Evolutionary conservation across 495 filamentous ascomycete species (phyloP).

Genomic region (Penicilliopsis zonata): DNA sequence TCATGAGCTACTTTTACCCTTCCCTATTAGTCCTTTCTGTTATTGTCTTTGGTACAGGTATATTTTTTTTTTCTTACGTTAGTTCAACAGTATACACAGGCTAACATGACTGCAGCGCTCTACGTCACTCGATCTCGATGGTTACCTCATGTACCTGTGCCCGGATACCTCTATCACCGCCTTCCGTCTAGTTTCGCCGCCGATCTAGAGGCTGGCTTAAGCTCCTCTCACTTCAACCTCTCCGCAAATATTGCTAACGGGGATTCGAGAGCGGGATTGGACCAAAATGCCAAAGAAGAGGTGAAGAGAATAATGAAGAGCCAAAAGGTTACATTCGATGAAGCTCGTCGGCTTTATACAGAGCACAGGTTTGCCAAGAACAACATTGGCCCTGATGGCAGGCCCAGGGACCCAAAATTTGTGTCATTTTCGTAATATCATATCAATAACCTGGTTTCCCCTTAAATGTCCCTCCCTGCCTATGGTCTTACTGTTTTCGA

Average conservation of each 20-base stretch:
- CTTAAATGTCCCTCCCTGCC: not conserved
- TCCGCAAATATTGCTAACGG: slow-evolving; percentile 61
- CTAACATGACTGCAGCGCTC: slow-evolving; percentile 35
- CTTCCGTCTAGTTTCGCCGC: slow-evolving; percentile 61
- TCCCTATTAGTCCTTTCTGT: slow-evolving; percentile 57
- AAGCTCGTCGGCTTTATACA: slow-evolving; percentile 75
- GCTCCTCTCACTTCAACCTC: slow-evolving; percentile 71
- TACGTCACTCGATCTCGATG: slow-evolving; percentile 73
- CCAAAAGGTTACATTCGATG: slow-evolving; percentile 69
- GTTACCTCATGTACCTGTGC: slow-evolving; percentile 48
- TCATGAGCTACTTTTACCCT: slow-evolving; percentile 62
- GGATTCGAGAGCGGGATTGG: slow-evolving; percentile 68
- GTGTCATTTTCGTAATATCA: slow-evolving; percentile 67
- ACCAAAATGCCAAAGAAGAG: slow-evolving; percentile 65
- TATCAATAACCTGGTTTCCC: not conserved
- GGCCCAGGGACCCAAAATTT: slow-evolving; percentile 87
- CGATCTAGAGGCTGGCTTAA: slow-evolving; percentile 79
- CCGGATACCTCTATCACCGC: slow-evolving; percentile 56
- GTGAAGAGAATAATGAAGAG: slow-evolving; percentile 80
- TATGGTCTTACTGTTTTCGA: too few relatives aligned
- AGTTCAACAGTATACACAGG: not conserved
- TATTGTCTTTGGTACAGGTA: slow-evolving; percentile 51
- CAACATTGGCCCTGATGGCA: slow-evolving; percentile 77
- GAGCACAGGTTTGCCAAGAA: slow-evolving; percentile 75
- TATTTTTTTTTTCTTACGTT: slow-evolving; percentile 4